Evolutionary conservation across 805 yeast species (phyloP).

Genomic region (Kregervanrija fluxuum): DNA sequence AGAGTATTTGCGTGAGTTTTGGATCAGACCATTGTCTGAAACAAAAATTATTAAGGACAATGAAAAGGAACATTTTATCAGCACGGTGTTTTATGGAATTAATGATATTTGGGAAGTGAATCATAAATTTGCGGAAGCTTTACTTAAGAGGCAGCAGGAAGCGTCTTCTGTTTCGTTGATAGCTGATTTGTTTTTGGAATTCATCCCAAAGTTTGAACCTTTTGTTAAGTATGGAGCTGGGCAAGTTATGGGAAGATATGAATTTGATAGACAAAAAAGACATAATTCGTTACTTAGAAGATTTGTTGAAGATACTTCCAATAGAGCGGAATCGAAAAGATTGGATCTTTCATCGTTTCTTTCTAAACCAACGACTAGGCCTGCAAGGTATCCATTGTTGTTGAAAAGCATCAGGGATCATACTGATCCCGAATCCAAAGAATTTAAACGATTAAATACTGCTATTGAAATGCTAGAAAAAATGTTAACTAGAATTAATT

Average conservation of each 20-base stretch:
- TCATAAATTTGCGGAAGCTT: constrained; percentile 78
- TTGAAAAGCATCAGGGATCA: constrained; percentile 76
- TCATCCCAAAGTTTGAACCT: constrained; percentile 82
- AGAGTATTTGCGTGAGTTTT: constrained; percentile 87
- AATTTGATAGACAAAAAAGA: constrained; percentile 88
- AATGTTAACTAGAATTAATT: constrained; percentile 69
- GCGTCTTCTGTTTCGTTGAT: constrained; percentile 78
- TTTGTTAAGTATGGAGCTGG: constrained; percentile 91
- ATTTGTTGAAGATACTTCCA: constrained; percentile 85
- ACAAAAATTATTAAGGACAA: constrained; percentile 81
- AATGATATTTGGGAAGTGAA: constrained; percentile 82
- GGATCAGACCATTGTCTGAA: constrained; percentile 85
- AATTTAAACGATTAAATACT: constrained; percentile 56
- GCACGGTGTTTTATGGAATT: constrained; percentile 87
- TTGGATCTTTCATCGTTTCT: constrained; percentile 88
- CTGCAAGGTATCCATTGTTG: constrained; percentile 87
- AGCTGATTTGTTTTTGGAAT: constrained; percentile 83
- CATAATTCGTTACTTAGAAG: constrained; percentile 88
- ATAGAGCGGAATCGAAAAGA: constrained; percentile 77
- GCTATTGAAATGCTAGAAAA: constrained; percentile 72
- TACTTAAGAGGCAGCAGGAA: constrained; percentile 78
- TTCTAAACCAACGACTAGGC: constrained; percentile 92
- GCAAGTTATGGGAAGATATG: constrained; percentile 90
- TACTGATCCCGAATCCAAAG: constrained; percentile 71
- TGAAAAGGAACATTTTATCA: constrained; percentile 84